Percentiles rank a stretch among this genome's conserved stretches.
Conservation (phyloP, 2,329 filamentous ascomycete species). For the Chaetomium sp. region DNA sequence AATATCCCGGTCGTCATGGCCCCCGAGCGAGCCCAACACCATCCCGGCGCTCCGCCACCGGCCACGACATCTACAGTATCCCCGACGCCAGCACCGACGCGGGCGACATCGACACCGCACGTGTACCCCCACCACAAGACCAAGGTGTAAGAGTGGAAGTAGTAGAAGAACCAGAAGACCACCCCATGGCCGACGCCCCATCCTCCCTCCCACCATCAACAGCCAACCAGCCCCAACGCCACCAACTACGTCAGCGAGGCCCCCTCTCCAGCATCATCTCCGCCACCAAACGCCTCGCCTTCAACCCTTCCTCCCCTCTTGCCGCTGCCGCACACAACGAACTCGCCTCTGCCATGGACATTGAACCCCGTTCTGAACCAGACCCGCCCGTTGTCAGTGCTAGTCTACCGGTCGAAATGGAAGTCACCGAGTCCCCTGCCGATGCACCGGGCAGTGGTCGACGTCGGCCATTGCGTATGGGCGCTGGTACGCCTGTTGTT, state of each 20-base stretch:
- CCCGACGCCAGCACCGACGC: constrained; percentile 18
- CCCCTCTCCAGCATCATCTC: constrained; percentile 18
- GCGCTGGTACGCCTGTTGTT: constrained; percentile 26
- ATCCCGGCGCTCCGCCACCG: not conserved
- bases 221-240: not conserved
- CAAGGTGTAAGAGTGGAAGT: not conserved
- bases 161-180: constrained; percentile 3
- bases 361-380: not conserved
- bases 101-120: not conserved
- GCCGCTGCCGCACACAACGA: not conserved
- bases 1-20: constrained; percentile 9
- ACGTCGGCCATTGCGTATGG: constrained; percentile 36
- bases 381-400: not conserved
- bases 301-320: constrained; percentile 11
- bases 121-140: not conserved
- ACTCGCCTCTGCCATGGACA: not conserved
- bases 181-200: constrained; percentile 17
- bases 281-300: constrained; percentile 16
- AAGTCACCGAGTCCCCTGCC: constrained; percentile 48
- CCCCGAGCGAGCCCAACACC: constrained; percentile 3
- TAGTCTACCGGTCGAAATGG: constrained; percentile 18
- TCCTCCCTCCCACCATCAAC: constrained; percentile 1
- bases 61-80: constrained; percentile 14
- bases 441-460: constrained; percentile 51
- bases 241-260: constrained; percentile 4